These are phyloP conservation scores for Penicillium expansum DNA, from an alignment of 2,329 filamentous ascomycete genomes.

Conservation along the genomic window DNA sequence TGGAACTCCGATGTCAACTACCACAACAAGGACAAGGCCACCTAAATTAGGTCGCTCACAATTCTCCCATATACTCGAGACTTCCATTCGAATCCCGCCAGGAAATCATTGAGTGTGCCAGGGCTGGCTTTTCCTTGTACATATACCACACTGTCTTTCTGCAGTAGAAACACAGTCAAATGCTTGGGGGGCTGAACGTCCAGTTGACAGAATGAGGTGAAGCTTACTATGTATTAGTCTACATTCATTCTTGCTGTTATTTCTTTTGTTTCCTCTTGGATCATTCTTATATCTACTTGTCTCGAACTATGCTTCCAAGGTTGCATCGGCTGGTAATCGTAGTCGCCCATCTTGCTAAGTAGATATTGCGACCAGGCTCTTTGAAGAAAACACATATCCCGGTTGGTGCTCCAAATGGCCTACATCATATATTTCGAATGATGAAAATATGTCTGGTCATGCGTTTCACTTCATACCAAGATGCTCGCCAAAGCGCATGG, in stretches of 20 bases:
- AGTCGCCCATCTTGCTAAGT: background rate
- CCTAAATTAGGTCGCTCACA: conserved; percentile 28
- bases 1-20: conserved; percentile 97
- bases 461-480: background rate
- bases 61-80: background rate
- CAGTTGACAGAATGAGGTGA: conserved; percentile 25
- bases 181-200: conserved; percentile 9
- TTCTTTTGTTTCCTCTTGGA: conserved; percentile 14
- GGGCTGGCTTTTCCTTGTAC: conserved; percentile 28
- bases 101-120: conserved; percentile 6
- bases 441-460: background rate
- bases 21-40: conserved; percentile 82
- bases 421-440: background rate
- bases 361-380: background rate
- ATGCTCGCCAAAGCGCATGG: background rate
- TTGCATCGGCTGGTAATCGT: background rate
- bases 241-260: conserved; percentile 14
- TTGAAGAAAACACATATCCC: background rate
- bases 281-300: background rate
- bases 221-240: conserved; percentile 11
- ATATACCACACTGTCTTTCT: conserved; percentile 28
- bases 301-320: background rate
- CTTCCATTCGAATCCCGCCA: background rate
- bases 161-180: conserved; percentile 13
- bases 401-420: background rate